Base-by-base conservation (phyloP, 805 yeast species). In the Cephaloascus albidus region DNA sequence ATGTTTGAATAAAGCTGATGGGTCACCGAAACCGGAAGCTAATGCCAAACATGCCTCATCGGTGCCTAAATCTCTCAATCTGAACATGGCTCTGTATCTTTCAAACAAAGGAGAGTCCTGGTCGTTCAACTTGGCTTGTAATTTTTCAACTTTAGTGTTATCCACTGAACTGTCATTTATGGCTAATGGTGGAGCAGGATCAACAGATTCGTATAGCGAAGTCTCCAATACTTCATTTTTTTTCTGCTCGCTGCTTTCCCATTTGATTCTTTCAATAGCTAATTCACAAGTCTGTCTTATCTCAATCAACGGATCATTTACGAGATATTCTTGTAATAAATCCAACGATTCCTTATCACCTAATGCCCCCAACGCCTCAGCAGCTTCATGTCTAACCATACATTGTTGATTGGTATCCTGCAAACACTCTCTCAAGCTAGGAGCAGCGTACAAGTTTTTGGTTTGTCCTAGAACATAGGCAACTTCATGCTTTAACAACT, bases 351-450 rank as follows among this genome's bases (percentile, higher is more conserved):
- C 81, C 33, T 63, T 60, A 59, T 88, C 95, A 36, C 95, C 95
- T 38, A 93, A 69, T 35, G 98, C 98, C 45, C 98, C 99, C 40
- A 93, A 70, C 34, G 97, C 98, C 63, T 93, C 99, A 5, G 98
- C 98, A 15, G 98, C 98, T 62, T 93, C 99, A 60, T 93, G 99
- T 61, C 99, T 83, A 30, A 93, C 99, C 97, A 93, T 93, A 44
- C 85, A 70, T 56, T 85, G 93, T 49, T 68, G 69, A 14, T 67
- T 48, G 18, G 57, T 53, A 57, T 81, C 79, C 37, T 64, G 61
- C 51, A 93, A 71, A 18, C 87, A 95, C 5, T 71, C 70, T 58
- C 86, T 74, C 44, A 93, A 72, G 37, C 78, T 70, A 37, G 85
- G 82, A 43, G 90, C 85, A 42, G 96, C 87, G 41, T 75, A 61